Conservation (phyloP, 208 protist genomes). For the Leptomonas pyrrhocoris region DNA sequence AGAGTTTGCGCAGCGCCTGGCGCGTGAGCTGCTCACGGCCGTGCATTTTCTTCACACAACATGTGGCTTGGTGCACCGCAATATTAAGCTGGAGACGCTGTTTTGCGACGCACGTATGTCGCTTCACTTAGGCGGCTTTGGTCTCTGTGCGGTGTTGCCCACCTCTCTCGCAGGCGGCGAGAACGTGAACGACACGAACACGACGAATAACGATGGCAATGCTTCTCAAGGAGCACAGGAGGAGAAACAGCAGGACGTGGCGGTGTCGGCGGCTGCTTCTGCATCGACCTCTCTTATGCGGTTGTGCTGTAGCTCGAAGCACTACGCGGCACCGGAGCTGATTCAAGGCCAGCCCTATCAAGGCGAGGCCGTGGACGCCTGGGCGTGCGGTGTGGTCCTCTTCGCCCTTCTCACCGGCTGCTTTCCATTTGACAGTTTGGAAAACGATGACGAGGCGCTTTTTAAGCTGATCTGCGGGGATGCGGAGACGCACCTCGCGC, state of each 20-base stretch:
- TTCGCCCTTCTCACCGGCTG: constrained; percentile 92
- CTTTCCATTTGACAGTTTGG: constrained; percentile 85
- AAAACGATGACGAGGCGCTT: constrained; percentile 44
- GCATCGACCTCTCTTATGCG: constrained; percentile 34
- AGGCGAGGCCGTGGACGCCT: constrained; percentile 94
- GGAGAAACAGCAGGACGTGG: too few species aligned
- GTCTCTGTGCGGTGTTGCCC: constrained; percentile 59
- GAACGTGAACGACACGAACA: background rate
- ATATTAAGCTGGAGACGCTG: constrained; percentile 81
- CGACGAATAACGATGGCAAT: background rate
- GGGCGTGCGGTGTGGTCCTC: constrained; percentile 94
- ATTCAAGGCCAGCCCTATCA: constrained; percentile 86
- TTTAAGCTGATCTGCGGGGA: constrained; percentile 41
- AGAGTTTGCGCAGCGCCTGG: constrained; percentile 39
- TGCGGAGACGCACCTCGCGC: constrained; percentile 50
- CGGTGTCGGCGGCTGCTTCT: background rate
- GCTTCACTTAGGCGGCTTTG: constrained; percentile 61
- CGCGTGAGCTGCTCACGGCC: constrained; percentile 55
- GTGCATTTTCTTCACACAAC: constrained; percentile 59
- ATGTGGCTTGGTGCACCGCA: constrained; percentile 70
- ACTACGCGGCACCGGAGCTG: constrained; percentile 94
- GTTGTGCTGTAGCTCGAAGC: constrained; percentile 83
- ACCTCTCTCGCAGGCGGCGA: background rate
- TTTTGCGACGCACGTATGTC: constrained; percentile 51
- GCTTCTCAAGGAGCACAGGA: too few species aligned